Base-by-base conservation (phyloP, 139 green algal genomes). In the Pycnococcus provasolii region DNA sequence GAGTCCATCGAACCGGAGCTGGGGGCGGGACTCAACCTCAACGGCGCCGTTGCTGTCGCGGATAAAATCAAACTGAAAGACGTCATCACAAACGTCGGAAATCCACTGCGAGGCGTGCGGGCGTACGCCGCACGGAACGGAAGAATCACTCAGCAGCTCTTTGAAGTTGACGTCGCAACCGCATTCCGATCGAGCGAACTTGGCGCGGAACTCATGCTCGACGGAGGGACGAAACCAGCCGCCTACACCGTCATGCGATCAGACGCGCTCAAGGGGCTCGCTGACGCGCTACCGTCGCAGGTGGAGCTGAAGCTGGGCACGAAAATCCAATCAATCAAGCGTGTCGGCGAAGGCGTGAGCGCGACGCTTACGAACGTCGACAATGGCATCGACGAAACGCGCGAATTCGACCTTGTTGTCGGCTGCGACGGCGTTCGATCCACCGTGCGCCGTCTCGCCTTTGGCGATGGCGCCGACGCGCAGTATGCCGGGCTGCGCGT, bases 331-430 rank as follows among this genome's bases (percentile, higher is more conserved):
- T 11, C 48, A 37, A 9, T 55, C 48, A 55, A 55, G 48, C 11
- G 48, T 11, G 48, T 11, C 9, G 9, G 48, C 9, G 48, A 55
- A 0, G 9, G 48, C 48, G 48, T 9, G 11, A 11, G 48, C 11
- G 48, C 48, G 9, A 55, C 48, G 48, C 48, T 55, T 11, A 55
- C 41, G 11, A 26, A 26, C 26, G 53, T 66, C 43, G 42, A 45
- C 13, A 45, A 66, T 54, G 60, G 60, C 6, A 66, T 7, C 42
- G n/a, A 7, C 11, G 60, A 66, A n/a, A 37, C 26, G 26, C 26
- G 26, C 26, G 26, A 54, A 15, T 66, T 66, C 42, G 60, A 66
- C 43, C 60, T 66, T 41, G 60, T 66, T 11, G 42, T 66, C 13
- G 60, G 60, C 42, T 45, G 45, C 15, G 60, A 66, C 42, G 60